Evolutionary conservation across 768 basidiomycete species (phyloP).

Genomic region (Holtermannia corniformis): DNA sequence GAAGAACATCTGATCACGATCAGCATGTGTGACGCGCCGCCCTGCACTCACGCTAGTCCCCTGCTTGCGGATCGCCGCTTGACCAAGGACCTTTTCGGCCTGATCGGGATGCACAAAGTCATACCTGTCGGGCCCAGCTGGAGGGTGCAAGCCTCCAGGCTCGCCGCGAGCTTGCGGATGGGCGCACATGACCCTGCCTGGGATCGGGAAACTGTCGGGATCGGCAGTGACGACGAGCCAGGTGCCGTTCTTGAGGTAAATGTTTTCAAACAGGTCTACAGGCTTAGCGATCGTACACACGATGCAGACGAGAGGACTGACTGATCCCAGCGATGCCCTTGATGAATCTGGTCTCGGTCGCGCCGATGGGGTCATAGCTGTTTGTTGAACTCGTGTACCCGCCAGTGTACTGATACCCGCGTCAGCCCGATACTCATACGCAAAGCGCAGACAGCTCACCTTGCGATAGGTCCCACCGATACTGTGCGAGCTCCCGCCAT

Average conservation of each 20-base stretch:
- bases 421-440: background rate
- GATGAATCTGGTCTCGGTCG: slow-evolving; percentile 4
- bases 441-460: background rate
- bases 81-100: slow-evolving; percentile 7
- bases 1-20: slow-evolving; percentile 14
- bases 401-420: background rate
- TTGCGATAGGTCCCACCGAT: too few relatives aligned
- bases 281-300: background rate
- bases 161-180: slow-evolving; percentile 2
- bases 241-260: slow-evolving; percentile 13
- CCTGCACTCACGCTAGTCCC: slow-evolving; percentile 6
- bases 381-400: too few relatives aligned
- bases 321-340: slow-evolving; percentile 12
- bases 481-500: background rate
- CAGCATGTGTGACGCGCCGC: background rate
- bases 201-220: background rate
- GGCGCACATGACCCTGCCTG: slow-evolving; percentile 4
- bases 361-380: too few relatives aligned
- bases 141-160: slow-evolving; percentile 1
- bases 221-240: slow-evolving; percentile 11
- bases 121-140: slow-evolving; percentile 7
- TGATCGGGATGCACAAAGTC: slow-evolving; percentile 9
- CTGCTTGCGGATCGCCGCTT: slow-evolving; percentile 7
- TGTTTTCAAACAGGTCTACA: slow-evolving; percentile 12
- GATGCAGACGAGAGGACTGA: slow-evolving; percentile 4